Evolutionary conservation across 345 rosid genomes (phyloP).

Genomic region (Raphanus raphanistrum): DNA sequence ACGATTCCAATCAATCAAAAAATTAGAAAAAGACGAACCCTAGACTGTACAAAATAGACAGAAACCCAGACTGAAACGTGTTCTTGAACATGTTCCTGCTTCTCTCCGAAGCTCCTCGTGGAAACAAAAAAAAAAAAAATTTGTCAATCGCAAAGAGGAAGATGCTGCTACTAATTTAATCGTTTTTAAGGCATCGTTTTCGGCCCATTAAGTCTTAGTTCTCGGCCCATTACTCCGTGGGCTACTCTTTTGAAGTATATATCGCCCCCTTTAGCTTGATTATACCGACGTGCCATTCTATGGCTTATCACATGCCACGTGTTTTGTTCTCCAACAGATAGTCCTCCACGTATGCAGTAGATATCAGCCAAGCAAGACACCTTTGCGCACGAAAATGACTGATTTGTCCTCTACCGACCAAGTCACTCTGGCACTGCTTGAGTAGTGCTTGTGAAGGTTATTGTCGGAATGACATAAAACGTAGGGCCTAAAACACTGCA

Average conservation of each 20-base stretch:
- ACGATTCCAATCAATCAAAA: not conserved
- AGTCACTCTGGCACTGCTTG: not conserved
- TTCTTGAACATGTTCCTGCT: slow-evolving; percentile 64
- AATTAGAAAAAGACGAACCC: slow-evolving; percentile 45
- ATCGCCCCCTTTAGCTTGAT: not conserved
- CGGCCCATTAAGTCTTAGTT: not conserved
- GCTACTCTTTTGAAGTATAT: not conserved
- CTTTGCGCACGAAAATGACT: slow-evolving; percentile 2
- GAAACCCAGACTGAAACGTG: slow-evolving; percentile 84
- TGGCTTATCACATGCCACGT: slow-evolving; percentile 27
- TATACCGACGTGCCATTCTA: slow-evolving; percentile 24
- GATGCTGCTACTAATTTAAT: not conserved
- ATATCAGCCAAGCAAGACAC: slow-evolving; percentile 38
- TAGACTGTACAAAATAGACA: slow-evolving; percentile 77
- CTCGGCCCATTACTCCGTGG: not conserved
- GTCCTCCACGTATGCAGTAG: not conserved
- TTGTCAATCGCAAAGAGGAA: not conserved
- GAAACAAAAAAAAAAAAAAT: not conserved
- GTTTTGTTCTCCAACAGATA: slow-evolving; percentile 17
- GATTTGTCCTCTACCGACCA: not conserved
- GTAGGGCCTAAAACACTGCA: slow-evolving; percentile 26
- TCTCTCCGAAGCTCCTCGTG: slow-evolving; percentile 20
- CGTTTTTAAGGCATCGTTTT: not conserved
- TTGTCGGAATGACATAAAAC: slow-evolving; percentile 18
- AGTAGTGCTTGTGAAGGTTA: not conserved